These are phyloP conservation scores for Chamaecyparis obtusa DNA, from an alignment of 75 land plant species.

Conservation along the genomic window DNA sequence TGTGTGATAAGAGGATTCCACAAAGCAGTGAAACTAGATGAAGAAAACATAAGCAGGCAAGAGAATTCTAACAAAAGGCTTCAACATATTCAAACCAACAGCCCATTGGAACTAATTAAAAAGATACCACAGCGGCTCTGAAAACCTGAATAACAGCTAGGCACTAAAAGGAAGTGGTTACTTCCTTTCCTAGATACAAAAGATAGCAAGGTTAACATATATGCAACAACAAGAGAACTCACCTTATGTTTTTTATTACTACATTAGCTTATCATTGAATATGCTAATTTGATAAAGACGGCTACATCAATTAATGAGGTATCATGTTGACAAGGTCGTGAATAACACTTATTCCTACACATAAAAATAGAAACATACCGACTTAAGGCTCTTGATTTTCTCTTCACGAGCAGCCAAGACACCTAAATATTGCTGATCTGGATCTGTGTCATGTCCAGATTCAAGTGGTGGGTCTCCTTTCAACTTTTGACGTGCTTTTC, in stretches of 20 bases:
- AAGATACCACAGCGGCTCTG: not conserved
- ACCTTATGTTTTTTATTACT: too few relatives aligned
- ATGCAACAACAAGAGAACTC: not conserved
- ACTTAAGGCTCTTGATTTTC: constrained; percentile 74
- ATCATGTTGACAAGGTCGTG: not conserved
- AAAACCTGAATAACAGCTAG: constrained; percentile 1
- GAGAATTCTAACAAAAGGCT: not conserved
- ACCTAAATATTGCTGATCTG: constrained; percentile 49
- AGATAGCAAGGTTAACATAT: not conserved
- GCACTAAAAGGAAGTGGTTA: not conserved
- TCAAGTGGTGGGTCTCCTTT: constrained; percentile 37
- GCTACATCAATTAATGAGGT: not conserved
- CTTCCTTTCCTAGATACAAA: not conserved
- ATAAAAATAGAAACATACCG: constrained; percentile 35
- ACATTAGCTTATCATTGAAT: constrained; percentile 1
- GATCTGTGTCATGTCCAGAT: constrained; percentile 47
- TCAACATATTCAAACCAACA: not conserved
- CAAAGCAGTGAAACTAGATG: too few relatives aligned
- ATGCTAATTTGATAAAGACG: not conserved
- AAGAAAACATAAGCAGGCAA: not conserved
- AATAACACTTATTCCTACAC: not conserved
- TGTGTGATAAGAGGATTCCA: too few relatives aligned
- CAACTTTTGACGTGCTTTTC: constrained; percentile 45
- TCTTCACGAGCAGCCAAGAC: constrained; percentile 53
- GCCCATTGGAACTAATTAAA: not conserved